Base-by-base conservation (phyloP, 2,329 filamentous ascomycete species). In the Cercospora sesami region DNA sequence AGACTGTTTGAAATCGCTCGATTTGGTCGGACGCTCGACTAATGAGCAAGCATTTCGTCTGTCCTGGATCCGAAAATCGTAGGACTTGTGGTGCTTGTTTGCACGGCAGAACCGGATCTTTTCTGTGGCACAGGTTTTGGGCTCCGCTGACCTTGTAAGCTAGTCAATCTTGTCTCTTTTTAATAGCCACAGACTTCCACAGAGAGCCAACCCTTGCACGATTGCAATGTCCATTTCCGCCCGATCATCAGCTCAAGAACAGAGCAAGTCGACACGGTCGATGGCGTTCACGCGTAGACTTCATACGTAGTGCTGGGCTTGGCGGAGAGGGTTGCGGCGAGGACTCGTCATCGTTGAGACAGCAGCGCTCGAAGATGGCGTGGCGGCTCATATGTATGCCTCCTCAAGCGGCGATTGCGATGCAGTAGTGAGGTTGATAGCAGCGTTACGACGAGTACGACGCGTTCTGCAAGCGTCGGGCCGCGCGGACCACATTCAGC, bases 361-460 rank as follows among this genome's bases (percentile, higher is more conserved):
- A 21, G 18, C n/a, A 45, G 42, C 42, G 42, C 42, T 45, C 42
- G 42, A 9, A 21, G 42, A 21, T 45, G 42, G 42, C 42, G 42
- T 21, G 42, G 42, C 42, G 42, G 42, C n/a, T 45, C 42, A 45
- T 21, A 45, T 45, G 33, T 45, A 18, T 45, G 18, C 16, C 42
- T 45, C n/a, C 16, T 18, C 42, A 45, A 18, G 33, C 42, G 18
- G 18, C 42, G 42, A 9, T 21, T 45, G 42, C 42, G 42, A 21
- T 21, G 18, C 42, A 45, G 42, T 45, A 45, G n/a, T 45, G 42
- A 58, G 70, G 36, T 69, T 70, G n/a, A 62, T 64, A 4, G 69
- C 71, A 8, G 70, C 67, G 5, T 36, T 36, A 36, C 31, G 31
- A 36, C 31, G 31, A 14, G 31, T 36, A 36, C 31, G 31, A 36